Evolutionary conservation across 208 protist genomes (phyloP), one percentile per base, ranked within the genome.

Genomic region (Acanthamoeba healyi): DNA sequence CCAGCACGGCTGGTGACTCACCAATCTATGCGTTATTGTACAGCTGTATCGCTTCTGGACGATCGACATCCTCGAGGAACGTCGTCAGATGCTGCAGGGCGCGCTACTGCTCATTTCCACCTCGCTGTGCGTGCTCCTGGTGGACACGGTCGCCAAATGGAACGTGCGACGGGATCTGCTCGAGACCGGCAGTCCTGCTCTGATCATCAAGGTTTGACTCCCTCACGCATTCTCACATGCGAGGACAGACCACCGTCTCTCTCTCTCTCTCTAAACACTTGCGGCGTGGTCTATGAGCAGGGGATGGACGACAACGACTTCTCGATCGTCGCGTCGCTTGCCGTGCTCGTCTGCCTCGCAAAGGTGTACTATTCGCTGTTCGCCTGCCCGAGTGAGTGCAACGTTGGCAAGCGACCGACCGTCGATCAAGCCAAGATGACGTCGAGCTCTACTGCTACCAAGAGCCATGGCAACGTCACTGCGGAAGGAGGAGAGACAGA

Each of bases 281-380:
- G 24, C 0, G 24, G 1, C 24, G 54, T 61, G 54, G 17, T 40
- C 40, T 9, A 38, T 34, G n/a, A 9, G 17, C 40, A 82, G 74
- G 77, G 34, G 10, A 58, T 86, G 77, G 77, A 86, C 34, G 77
- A 86, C 46, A 86, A 86, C 44, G 77, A 86, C 26, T 51, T 86
- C 29, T 86, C 77, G 0, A n/a, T 86, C 10, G 34, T 86, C 4
- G 77, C 77, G 14, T 86, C 77, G n/a, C 15, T 58, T 17, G 77
- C 44, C 3, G 77, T 86, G n/a, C 6, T 86, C 4, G 44, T 51
- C 29, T 61, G 77, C 46, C 77, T 86, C 5, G 77, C 77, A 0
- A 14, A 26, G n/a, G 77, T 86, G n/a, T 86, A 86, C 74, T 51
- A 82, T 7, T 10, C 34, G 14, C 34, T 42, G 24, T 51, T 82